Evolutionary conservation across 306 rosid genomes (phyloP), one percentile per base, ranked within the genome.

Genomic region (Trifolium fragiferum): DNA sequence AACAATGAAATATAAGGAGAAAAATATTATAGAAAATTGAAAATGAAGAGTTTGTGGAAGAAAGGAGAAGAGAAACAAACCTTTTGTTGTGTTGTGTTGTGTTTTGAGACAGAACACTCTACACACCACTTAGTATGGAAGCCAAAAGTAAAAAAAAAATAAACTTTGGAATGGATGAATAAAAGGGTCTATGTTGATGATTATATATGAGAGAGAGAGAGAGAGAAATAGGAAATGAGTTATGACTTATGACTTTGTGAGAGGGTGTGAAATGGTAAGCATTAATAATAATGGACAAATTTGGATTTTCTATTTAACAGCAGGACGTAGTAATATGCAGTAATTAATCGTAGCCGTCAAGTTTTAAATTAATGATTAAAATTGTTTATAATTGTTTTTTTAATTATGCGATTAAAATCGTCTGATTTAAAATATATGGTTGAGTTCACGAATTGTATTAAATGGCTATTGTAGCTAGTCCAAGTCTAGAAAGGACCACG

Each of bases 401-500:
- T 25, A 25, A 1, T 2, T 25, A 25, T 25, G 27, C 2, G 2
- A 25, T 25, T 25, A 25, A 25, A 25, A 25, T 2, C 27, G 3
- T 25, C 3, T 25, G 2, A 25, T 25, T 25, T 25, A 25, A 25
- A 25, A 25, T 25, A 25, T 2, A 25, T 25, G 27, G 3, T 25
- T 25, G 27, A 25, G 3, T 2, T 25, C 2, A 25, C 3, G 0
- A 25, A 1, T 1, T 25, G 27, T 25, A 25, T 2, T 25, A 25
- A 2, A 25, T 25, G 27, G 27, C 27, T 25, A 25, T 25, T 25
- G 27, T 25, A 25, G 27, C 27, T 25, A 2, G 2, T 25, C 27
- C 27, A 2, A 1, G 27, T 25, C 27, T 2, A 25, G 57, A 72
- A 16, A 6, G 23, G 73, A 79, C 78, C 78, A 79, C 75, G 14